Percentiles rank a stretch among this genome's conserved stretches.
Conservation (phyloP, 139 green algal genomes). For the Chlamydomonas sp. region DNA sequence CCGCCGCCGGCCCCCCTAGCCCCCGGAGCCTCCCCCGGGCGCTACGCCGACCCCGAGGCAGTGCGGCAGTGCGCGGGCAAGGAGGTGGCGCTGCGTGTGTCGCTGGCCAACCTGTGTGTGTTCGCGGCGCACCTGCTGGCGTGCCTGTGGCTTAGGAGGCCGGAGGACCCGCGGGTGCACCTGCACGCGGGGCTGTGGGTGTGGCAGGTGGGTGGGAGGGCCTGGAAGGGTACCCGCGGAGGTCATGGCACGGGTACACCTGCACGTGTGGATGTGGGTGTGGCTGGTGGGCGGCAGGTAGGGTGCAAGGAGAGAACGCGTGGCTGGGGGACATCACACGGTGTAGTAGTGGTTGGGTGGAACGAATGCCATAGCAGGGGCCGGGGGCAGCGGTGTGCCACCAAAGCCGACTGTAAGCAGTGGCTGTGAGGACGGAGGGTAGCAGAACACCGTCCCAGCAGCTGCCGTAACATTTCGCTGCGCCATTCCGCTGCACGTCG, state of each 20-base stretch:
- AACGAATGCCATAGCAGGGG: too few species aligned
- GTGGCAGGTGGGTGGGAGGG: slow-evolving; percentile 15
- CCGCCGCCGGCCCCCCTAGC: background rate
- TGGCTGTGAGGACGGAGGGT: too few species aligned
- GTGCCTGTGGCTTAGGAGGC: slow-evolving; percentile 58
- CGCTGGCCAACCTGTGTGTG: slow-evolving; percentile 82
- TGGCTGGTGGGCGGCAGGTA: too few species aligned
- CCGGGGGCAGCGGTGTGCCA: too few species aligned
- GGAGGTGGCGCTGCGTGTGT: slow-evolving; percentile 77
- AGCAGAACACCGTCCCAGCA: too few species aligned
- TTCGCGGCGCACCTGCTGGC: slow-evolving; percentile 68
- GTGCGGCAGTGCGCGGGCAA: slow-evolving; percentile 57
- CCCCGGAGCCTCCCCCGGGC: background rate
- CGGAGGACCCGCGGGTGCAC: slow-evolving; percentile 50
- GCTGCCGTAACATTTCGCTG: too few species aligned
- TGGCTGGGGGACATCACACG: too few species aligned
- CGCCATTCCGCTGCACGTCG: too few species aligned
- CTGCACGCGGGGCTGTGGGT: slow-evolving; percentile 62
- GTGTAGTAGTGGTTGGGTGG: too few species aligned
- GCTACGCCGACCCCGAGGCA: background rate
- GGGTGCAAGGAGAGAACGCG: too few species aligned
- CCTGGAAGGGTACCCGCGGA: background rate
- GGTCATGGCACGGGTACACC: slow-evolving; percentile 7
- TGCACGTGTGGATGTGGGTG: slow-evolving; percentile 68
- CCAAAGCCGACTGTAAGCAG: too few species aligned